Base-by-base conservation (phyloP, 2,329 filamentous ascomycete species). In the Albifimbria verrucaria region DNA sequence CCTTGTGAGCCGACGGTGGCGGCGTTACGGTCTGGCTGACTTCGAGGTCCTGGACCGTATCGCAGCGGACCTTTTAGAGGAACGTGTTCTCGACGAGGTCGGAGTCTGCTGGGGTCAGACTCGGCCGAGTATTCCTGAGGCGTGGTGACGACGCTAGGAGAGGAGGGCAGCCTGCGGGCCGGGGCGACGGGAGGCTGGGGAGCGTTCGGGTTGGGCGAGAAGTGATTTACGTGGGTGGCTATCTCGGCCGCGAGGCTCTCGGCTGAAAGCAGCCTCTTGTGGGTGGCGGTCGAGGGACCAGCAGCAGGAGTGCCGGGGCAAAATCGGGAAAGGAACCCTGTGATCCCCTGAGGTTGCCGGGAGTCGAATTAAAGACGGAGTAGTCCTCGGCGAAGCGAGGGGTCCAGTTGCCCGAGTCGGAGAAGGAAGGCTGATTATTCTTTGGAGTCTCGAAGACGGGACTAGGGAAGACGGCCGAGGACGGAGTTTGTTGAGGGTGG, bases 311-410 rank as follows among this genome's bases (percentile, higher is more conserved):
- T 65, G 72, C 51, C 62, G 69, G 58, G 63, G 64, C 62, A 61
- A 77, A 76, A 59, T 79, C 77, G 58, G 69, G 61, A 63, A 80
- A 82, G 15, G 69, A 65, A 53, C 66, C 72, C 52, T 75, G 71
- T 43, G 71, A 67, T 50, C 72, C 77, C 61, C 73, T 74, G 51
- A 85, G 72, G 63, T 83, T 82, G 47, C 80, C 82, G 17, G 83
- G 83, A 9, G 82, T 85, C n/a, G 77, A 72, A 69, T 84, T 83
- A 73, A 86, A 86, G 62, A 86, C 81, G 57, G 82, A 84, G 62
- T 83, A 86, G 58, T 86, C 82, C 64, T 86, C 81, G 58, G 82
- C 81, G 71, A 85, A 86, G 53, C 76, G 77, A 65, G 83, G 82
- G 44, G 82, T 86, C 77, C 79, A 82, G 59, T 76, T 75, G 59